Evolutionary conservation across 805 yeast species (phyloP), one percentile per base, ranked within the genome.

Genomic region (Starmerella stigmatis): DNA sequence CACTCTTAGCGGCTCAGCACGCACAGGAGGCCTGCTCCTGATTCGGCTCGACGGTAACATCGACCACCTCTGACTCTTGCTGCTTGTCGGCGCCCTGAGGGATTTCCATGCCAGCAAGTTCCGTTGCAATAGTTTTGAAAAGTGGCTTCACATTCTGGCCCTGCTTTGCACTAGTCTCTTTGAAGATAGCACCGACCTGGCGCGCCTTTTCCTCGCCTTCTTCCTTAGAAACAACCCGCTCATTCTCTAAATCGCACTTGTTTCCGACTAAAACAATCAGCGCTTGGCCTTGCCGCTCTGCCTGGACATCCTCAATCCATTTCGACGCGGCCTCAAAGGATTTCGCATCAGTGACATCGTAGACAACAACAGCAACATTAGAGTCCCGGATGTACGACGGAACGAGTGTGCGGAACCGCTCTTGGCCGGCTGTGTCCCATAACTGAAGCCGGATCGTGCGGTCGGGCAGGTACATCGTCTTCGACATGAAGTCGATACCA

Each of bases 391-490:
- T 92, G 60, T 92, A 92, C 10, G 94, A 81, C 3, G 98, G 98
- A 46, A 92, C 89, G 61, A 92, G 73, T 15, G 94, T 82, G 59
- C 97, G 72, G 69, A 92, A 92, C 56, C 98, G 69, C 64, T 92
- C 98, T 65, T 88, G 97, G 13, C 97, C 96, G 1, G 95, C 95
- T 4, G 97, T 88, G 62, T 88, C 97, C 97, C 98, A 92, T 47
- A 92, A 68, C 66, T 92, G 98, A 51, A 92, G 72, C 57, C 98
- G 74, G 32, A 92, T 84, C 3, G 98, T 92, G 55, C 89, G 86
- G 64, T 92, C 97, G 55, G 94, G 96, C 41, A 92, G 69, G 63
- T 92, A 92, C 94, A 86, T 85, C 4, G 96, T 86, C 61, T 84
- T 89, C 31, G 94, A 83, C 54, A 92, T 73, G 60, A 92, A 92